These are phyloP conservation scores for Hericium coralloides DNA, from an alignment of 768 basidiomycete genomes.

Conservation along the genomic window DNA sequence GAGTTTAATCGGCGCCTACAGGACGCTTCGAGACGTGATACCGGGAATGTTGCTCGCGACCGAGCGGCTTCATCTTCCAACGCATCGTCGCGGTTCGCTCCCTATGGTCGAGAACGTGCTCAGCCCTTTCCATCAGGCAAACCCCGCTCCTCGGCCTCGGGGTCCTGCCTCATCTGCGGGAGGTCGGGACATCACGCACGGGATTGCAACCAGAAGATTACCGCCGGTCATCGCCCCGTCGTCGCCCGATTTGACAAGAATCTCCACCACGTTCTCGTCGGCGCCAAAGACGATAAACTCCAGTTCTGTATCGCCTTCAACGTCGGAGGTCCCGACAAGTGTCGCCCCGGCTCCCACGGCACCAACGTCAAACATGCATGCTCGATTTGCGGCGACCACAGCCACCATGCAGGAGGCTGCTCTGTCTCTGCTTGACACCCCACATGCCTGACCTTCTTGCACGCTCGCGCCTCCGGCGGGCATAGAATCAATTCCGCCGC, in stretches of 20 bases:
- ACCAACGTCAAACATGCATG: not conserved
- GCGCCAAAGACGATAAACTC: not conserved
- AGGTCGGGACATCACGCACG: not conserved
- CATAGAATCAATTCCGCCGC: not conserved
- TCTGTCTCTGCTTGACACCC: not conserved
- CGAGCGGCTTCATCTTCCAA: not conserved
- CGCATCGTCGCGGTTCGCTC: too few species aligned
- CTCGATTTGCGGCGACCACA: not conserved
- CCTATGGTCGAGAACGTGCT: too few species aligned
- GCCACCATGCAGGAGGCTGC: not conserved
- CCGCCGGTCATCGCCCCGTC: not conserved
- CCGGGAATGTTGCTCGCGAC: not conserved
- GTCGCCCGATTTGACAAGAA: not conserved
- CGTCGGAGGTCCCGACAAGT: not conserved
- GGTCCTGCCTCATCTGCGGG: not conserved
- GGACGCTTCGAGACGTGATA: not conserved
- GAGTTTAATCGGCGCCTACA: not conserved
- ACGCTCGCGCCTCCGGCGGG: not conserved
- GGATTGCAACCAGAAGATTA: not conserved
- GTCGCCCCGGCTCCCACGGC: not conserved
- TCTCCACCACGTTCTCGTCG: not conserved
- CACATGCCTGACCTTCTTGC: not conserved
- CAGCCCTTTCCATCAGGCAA: not conserved
- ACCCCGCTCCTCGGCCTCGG: not conserved
- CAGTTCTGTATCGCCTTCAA: not conserved